Evolutionary conservation across 352 stramenopile species (phyloP).

Genomic region (Phytophthora litchii): DNA sequence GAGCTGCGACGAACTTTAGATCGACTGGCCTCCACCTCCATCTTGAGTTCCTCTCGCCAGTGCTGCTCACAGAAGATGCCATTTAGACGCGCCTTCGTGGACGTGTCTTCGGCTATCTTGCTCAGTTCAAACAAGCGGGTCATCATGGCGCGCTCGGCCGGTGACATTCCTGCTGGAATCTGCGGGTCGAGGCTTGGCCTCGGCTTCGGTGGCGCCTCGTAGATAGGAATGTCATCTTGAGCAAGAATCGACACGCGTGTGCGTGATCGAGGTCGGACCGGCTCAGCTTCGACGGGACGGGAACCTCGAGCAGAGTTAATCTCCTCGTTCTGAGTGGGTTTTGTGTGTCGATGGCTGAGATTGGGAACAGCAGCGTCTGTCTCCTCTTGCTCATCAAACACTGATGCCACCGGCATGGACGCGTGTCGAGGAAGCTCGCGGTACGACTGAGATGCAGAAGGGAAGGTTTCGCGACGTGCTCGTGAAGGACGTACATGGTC

Average conservation of each 20-base stretch:
- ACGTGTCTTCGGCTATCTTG: conserved; percentile 55
- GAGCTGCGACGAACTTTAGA: conserved; percentile 16
- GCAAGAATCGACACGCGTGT: conserved; percentile 21
- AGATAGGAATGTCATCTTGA: conserved; percentile 5
- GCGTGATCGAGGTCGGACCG: conserved; percentile 13
- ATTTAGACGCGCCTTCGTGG: conserved; percentile 54
- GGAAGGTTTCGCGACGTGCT: conserved; percentile 15
- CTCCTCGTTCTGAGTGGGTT: conserved; percentile 11
- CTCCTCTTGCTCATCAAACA: conserved; percentile 14
- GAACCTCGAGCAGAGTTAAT: conserved; percentile 18
- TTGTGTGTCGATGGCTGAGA: conserved; percentile 15
- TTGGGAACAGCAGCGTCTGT: conserved; percentile 4
- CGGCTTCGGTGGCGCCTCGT: conserved; percentile 13
- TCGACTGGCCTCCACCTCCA: conserved; percentile 30
- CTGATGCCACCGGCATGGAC: conserved; percentile 19
- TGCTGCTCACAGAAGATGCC: conserved; percentile 48
- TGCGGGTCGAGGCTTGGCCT: conserved; percentile 7
- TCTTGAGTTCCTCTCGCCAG: conserved; percentile 34
- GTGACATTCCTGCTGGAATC: conserved; percentile 14
- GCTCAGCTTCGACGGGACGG: conserved; percentile 1
- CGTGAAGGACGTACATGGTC: conserved; percentile 3
- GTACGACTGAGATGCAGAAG: not conserved
- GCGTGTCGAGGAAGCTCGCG: conserved; percentile 1
- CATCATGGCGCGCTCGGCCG: conserved; percentile 30
- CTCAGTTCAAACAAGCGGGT: conserved; percentile 52